phyloP scores from a whole-genome alignment of 495 filamentous ascomycete genomes.

The Antarctomyces pellizariae region DNA sequence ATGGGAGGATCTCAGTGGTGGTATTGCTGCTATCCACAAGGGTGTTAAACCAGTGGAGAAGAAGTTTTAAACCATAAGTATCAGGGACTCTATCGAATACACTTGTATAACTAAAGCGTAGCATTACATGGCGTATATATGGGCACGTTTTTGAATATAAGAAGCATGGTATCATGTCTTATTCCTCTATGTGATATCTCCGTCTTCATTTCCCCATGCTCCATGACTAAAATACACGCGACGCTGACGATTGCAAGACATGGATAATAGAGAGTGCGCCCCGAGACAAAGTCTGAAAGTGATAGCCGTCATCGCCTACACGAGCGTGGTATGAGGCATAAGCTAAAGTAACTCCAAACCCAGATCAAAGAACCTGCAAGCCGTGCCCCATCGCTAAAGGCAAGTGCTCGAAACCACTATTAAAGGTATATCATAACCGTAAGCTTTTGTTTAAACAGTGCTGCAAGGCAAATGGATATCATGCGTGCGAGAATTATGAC shows the following conservation, averaged over 20 bases:
- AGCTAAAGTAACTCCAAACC: constrained; percentile 12
- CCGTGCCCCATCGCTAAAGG: too few species aligned
- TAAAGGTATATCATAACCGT: constrained; percentile 11
- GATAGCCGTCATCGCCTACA: constrained; percentile 11
- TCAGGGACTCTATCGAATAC: constrained; percentile 2
- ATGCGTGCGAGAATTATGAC: too few species aligned
- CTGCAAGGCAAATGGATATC: constrained; percentile 10
- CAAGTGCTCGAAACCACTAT: too few species aligned
- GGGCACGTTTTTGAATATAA: background rate
- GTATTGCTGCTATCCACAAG: constrained; percentile 89
- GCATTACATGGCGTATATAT: background rate
- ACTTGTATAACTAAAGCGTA: background rate
- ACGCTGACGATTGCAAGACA: constrained; percentile 10
- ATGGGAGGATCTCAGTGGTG: constrained; percentile 72
- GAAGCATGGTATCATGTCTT: background rate
- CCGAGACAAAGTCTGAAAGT: constrained; percentile 10
- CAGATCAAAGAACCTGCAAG: constrained; percentile 12
- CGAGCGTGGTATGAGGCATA: constrained; percentile 7
- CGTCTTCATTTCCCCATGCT: constrained; percentile 8
- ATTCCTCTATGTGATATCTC: constrained; percentile 2
- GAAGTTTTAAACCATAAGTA: background rate
- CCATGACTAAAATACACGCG: constrained; percentile 13
- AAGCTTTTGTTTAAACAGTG: too few species aligned
- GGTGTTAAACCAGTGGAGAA: constrained; percentile 57
- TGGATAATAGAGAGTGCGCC: constrained; percentile 9